Evolutionary conservation across 2,329 filamentous ascomycete genomes (phyloP).

Genomic region (Aspergillus novofumigatus): DNA sequence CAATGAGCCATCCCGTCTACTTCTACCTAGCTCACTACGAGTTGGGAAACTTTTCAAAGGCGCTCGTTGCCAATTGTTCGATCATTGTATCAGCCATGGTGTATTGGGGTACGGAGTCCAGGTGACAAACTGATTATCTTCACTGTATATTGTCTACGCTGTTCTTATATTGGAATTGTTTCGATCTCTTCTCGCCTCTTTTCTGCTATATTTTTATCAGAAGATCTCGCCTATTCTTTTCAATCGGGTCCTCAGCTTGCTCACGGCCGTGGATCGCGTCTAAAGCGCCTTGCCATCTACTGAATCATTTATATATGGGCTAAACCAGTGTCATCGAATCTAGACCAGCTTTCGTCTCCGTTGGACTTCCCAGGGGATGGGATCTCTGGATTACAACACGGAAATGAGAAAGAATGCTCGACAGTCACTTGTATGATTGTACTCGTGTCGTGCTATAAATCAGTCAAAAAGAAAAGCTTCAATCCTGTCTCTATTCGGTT

Average conservation of each 20-base stretch:
- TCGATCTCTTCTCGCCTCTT: not conserved
- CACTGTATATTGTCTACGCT: not conserved
- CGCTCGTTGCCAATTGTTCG: not conserved
- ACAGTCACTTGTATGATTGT: not conserved
- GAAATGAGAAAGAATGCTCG: not conserved
- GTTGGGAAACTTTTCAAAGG: not conserved
- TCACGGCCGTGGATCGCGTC: not conserved
- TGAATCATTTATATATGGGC: not conserved
- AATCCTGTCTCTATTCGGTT: conserved; percentile 33
- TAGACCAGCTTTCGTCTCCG: not conserved
- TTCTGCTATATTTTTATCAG: not conserved
- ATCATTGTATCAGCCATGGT: conserved; percentile 6
- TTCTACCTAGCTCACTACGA: not conserved
- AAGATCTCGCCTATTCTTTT: not conserved
- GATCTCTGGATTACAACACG: not conserved
- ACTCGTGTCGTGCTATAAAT: conserved; percentile 8
- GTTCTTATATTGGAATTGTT: not conserved
- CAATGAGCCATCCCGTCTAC: conserved; percentile 17
- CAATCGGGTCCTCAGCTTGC: too few species aligned
- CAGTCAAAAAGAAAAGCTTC: conserved; percentile 6
- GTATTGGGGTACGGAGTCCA: conserved; percentile 14
- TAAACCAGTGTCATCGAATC: not conserved
- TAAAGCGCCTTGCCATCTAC: not conserved
- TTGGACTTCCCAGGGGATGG: not conserved
- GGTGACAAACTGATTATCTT: not conserved